Conservation (phyloP, 2,329 filamentous ascomycete genomes). For the Cryphonectria parasitica region DNA sequence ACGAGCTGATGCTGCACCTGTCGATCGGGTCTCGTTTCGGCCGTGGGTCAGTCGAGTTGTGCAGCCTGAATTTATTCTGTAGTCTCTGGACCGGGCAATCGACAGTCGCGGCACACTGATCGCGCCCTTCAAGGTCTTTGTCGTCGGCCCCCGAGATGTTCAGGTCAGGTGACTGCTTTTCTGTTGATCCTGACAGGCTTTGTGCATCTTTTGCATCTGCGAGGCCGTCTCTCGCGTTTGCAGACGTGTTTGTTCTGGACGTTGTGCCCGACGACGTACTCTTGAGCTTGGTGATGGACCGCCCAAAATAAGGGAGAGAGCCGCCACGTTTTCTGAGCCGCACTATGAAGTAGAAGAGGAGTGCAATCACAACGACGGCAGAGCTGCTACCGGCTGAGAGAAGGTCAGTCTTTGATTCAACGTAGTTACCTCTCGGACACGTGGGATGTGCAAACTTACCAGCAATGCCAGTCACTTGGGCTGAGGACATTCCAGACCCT, state of each 20-base stretch:
- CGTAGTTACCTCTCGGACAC: neutral
- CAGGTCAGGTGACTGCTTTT: slow-evolving; percentile 1
- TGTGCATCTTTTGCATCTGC: neutral
- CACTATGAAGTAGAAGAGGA: slow-evolving; percentile 7
- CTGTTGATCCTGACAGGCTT: neutral
- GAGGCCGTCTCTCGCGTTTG: neutral
- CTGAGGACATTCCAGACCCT: slow-evolving; percentile 9
- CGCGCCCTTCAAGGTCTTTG: slow-evolving; percentile 7
- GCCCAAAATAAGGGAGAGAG: neutral
- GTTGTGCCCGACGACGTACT: neutral
- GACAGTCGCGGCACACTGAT: slow-evolving; percentile 6
- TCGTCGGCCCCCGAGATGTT: neutral
- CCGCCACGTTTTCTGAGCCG: slow-evolving; percentile 13
- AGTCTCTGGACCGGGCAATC: slow-evolving; percentile 24
- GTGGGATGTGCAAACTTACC: slow-evolving; percentile 2
- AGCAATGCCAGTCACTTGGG: slow-evolving; percentile 18
- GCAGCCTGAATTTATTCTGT: slow-evolving; percentile 18
- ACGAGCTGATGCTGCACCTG: slow-evolving; percentile 17
- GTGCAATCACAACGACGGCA: slow-evolving; percentile 12
- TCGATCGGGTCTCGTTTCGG: slow-evolving; percentile 11
- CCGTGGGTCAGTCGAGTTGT: slow-evolving; percentile 25
- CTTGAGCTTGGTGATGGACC: neutral
- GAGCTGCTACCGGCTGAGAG: slow-evolving; percentile 18
- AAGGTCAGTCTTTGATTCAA: neutral
- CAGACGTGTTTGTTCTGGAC: neutral